These are phyloP conservation scores for Lichtheimia ornata DNA, from an alignment of 371 early-diverging fungal genomes.

Conservation along the genomic window DNA sequence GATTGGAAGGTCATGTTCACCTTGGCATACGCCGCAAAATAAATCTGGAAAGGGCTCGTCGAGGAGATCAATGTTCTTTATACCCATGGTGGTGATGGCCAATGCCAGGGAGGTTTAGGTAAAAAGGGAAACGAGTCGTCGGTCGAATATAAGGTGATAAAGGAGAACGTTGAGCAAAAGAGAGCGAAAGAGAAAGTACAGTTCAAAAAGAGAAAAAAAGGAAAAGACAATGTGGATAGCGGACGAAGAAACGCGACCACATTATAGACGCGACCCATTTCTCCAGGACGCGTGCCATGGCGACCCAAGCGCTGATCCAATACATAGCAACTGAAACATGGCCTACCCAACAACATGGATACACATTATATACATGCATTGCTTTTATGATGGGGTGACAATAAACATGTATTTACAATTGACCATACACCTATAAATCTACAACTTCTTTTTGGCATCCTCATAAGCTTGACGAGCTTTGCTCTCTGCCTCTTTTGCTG, in stretches of 20 bases:
- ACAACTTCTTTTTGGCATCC: too few relatives aligned
- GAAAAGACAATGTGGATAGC: too few relatives aligned
- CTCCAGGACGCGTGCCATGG: not conserved
- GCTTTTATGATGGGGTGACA: too few relatives aligned
- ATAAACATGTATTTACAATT: too few relatives aligned
- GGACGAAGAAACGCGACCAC: not conserved
- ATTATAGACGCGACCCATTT: constrained; percentile 1
- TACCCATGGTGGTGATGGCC: constrained; percentile 10
- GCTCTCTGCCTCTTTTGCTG: too few relatives aligned
- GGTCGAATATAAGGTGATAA: not conserved
- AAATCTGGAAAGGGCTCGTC: constrained; percentile 47
- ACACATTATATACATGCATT: too few relatives aligned
- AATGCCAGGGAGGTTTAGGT: not conserved
- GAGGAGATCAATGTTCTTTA: constrained; percentile 34
- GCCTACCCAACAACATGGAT: too few relatives aligned
- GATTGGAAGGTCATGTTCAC: constrained; percentile 14
- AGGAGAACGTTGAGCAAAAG: not conserved
- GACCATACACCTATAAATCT: too few relatives aligned
- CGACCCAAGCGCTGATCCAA: too few relatives aligned
- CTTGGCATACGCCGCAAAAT: constrained; percentile 48
- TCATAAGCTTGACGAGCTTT: too few relatives aligned
- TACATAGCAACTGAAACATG: too few relatives aligned
- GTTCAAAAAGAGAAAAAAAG: too few relatives aligned
- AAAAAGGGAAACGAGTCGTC: not conserved
- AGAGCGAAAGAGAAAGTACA: not conserved